Conservation (phyloP, 75 land plant genomes). For the Cryptomeria japonica region DNA sequence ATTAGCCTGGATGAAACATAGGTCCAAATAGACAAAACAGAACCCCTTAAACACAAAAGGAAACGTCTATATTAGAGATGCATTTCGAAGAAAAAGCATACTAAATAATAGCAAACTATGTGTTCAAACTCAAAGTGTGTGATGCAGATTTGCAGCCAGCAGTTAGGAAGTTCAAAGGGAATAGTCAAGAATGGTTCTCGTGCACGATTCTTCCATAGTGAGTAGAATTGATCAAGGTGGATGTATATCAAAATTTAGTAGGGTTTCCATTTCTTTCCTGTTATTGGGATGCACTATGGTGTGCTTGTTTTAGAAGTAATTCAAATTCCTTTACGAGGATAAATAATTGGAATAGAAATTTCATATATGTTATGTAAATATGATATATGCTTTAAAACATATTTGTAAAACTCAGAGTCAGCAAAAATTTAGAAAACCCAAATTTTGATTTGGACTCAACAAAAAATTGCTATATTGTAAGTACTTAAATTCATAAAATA, state of each 20-base stretch:
- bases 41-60: background rate
- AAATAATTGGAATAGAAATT: background rate
- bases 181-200: background rate
- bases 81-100: background rate
- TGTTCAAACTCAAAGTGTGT: background rate
- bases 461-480: too few species aligned
- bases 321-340: background rate
- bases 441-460: too few species aligned
- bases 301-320: background rate
- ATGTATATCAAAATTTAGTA: background rate
- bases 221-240: background rate
- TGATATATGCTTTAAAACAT: too few species aligned
- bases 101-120: slow-evolving; percentile 2
- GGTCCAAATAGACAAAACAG: background rate
- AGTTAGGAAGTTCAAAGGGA: background rate
- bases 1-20: background rate
- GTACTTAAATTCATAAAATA: too few species aligned
- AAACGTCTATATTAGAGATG: background rate
- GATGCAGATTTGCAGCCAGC: background rate
- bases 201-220: background rate
- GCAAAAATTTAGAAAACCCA: too few species aligned
- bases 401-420: too few species aligned
- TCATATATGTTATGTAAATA: background rate
- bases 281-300: background rate
- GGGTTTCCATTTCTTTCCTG: background rate